A percentile compares a stretch with the other conserved stretches of the same genome.
These are phyloP conservation scores for Prunus campanulata DNA, from an alignment of 306 rosid genomes.

Conservation along the genomic window DNA sequence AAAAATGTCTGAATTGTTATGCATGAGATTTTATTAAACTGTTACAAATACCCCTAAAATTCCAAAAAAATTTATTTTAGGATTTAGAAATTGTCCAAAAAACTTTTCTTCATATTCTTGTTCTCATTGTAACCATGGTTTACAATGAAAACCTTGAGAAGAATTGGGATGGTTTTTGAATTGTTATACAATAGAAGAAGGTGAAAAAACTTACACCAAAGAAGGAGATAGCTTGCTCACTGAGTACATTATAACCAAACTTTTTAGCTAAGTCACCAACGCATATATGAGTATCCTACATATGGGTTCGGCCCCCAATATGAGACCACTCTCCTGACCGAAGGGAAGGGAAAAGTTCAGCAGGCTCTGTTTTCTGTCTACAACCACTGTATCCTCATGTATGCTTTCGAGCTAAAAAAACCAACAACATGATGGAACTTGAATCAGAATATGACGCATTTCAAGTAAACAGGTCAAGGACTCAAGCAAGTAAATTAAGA, in stretches of 20 bases:
- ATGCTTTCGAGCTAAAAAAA: constrained; percentile 77
- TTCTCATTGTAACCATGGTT: background rate
- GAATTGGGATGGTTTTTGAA: background rate
- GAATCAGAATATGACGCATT: constrained; percentile 9
- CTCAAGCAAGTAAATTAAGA: background rate
- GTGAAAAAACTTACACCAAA: constrained; percentile 71
- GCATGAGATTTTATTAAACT: background rate
- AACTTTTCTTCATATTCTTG: too few species aligned
- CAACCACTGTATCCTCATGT: constrained; percentile 61
- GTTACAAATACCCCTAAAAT: background rate
- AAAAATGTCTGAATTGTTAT: background rate
- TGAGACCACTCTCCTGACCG: constrained; percentile 96
- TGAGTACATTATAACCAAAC: constrained; percentile 37
- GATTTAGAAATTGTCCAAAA: too few species aligned
- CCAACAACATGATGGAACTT: constrained; percentile 9
- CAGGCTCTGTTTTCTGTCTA: constrained; percentile 53
- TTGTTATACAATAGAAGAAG: background rate
- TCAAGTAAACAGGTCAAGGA: background rate
- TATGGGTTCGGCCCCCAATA: constrained; percentile 65
- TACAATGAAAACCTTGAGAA: background rate
- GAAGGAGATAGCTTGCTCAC: constrained; percentile 72
- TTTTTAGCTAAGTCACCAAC: constrained; percentile 71
- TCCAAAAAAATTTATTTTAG: background rate
- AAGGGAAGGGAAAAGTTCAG: constrained; percentile 55
- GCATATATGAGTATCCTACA: constrained; percentile 95